Evolutionary conservation across 768 basidiomycete genomes (phyloP).

Genomic region (Lactarius hengduanensis): DNA sequence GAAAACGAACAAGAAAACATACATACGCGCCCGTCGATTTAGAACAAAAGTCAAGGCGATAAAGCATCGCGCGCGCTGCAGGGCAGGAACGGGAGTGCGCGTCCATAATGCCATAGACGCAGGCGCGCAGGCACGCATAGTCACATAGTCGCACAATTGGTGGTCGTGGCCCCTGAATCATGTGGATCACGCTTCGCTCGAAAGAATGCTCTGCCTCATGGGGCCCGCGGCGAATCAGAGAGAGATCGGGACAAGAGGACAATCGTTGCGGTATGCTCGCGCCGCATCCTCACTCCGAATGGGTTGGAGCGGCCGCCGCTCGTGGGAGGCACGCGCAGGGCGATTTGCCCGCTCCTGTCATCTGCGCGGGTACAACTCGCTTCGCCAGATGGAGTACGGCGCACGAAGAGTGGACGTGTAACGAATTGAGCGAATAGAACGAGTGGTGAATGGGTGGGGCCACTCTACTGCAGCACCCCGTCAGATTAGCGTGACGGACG

Average conservation of each 20-base stretch:
- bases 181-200: not conserved
- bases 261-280: not conserved
- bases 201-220: not conserved
- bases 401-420: not conserved
- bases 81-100: not conserved
- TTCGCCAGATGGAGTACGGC: not conserved
- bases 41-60: not conserved
- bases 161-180: not conserved
- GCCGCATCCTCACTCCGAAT: too few species aligned
- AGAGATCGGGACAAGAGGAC: not conserved
- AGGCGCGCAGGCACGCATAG: not conserved
- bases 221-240: not conserved
- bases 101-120: not conserved
- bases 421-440: not conserved
- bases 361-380: not conserved
- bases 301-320: not conserved
- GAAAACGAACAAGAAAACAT: too few species aligned
- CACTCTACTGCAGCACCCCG: not conserved
- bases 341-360: not conserved
- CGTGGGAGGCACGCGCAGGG: not conserved
- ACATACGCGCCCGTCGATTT: not conserved
- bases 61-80: not conserved
- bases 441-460: too few species aligned
- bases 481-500: not conserved
- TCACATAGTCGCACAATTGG: not conserved